These are phyloP conservation scores for Globisporangium recalcitrans DNA, from an alignment of 352 stramenopile species.

Conservation along the genomic window DNA sequence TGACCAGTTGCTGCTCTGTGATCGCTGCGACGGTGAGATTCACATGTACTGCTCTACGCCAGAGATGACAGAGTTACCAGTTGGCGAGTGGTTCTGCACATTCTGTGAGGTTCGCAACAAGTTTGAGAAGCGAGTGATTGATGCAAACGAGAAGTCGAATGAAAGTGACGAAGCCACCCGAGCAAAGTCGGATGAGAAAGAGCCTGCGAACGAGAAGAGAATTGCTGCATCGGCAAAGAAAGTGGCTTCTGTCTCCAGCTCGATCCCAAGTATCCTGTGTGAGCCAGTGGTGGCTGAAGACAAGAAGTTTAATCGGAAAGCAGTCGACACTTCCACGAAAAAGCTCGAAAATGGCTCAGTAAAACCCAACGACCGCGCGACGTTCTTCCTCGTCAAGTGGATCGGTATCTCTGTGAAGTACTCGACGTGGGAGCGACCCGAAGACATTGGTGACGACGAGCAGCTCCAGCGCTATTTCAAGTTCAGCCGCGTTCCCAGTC, in stretches of 20 bases:
- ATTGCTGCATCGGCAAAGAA: neutral
- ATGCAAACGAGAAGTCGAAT: constrained; percentile 16
- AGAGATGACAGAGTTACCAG: constrained; percentile 59
- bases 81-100: constrained; percentile 79
- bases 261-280: constrained; percentile 51
- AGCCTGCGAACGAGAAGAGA: constrained; percentile 9
- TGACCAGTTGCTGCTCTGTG: constrained; percentile 78
- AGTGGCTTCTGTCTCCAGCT: constrained; percentile 6
- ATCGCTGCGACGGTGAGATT: constrained; percentile 84
- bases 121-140: constrained; percentile 29
- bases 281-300: constrained; percentile 33
- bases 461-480: constrained; percentile 89
- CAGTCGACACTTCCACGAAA: constrained; percentile 16
- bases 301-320: constrained; percentile 73
- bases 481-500: constrained; percentile 74
- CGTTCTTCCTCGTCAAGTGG: constrained; percentile 88
- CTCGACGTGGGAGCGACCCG: constrained; percentile 83
- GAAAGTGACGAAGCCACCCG: neutral
- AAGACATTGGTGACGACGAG: constrained; percentile 87
- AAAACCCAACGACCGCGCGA: constrained; percentile 38
- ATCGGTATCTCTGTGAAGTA: constrained; percentile 78
- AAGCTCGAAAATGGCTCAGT: constrained; percentile 8
- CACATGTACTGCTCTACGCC: constrained; percentile 83
- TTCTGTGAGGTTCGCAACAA: constrained; percentile 59
- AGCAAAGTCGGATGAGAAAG: constrained; percentile 8